phyloP scores from a whole-genome alignment of 1,284 basidiomycete genomes.

The Rhodotorula sp. region DNA sequence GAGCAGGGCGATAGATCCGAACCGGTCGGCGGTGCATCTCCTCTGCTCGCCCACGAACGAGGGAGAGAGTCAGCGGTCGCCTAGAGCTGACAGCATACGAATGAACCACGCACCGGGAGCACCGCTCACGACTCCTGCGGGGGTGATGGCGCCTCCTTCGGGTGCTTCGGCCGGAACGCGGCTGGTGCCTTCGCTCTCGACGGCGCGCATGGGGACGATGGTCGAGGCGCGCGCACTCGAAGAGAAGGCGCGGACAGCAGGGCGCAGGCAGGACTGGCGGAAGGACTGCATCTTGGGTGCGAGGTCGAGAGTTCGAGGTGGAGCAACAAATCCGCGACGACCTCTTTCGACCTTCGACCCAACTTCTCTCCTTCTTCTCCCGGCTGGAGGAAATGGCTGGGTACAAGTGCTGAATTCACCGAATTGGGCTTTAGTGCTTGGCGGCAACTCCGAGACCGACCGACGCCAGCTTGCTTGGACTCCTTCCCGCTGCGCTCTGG shows the following conservation, averaged over 20 bases:
- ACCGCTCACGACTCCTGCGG: slow-evolving; percentile 50
- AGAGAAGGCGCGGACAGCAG: slow-evolving; percentile 14
- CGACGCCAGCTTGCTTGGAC: no score
- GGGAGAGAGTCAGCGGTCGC: neutral
- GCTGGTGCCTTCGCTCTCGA: slow-evolving; percentile 18
- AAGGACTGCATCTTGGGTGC: slow-evolving; percentile 1
- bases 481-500: no score
- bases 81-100: no score
- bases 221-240: slow-evolving; percentile 11
- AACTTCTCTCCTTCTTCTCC: no score
- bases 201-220: slow-evolving; percentile 26
- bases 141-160: slow-evolving; percentile 28
- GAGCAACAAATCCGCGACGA: no score
- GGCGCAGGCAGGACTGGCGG: slow-evolving; percentile 5
- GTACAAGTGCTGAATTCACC: no score
- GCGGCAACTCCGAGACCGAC: no score
- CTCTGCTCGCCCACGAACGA: slow-evolving; percentile 52
- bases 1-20: slow-evolving; percentile 89
- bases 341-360: no score
- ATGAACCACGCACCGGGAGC: slow-evolving; percentile 47
- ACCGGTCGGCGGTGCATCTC: slow-evolving; percentile 84
- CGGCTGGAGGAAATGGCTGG: no score
- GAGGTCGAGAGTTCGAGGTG: no score
- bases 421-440: no score
- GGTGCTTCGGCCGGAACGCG: slow-evolving; percentile 29